A percentile compares a stretch with the other conserved stretches of the same genome.
These are phyloP conservation scores for Gastrolobium villosum DNA, from an alignment of 306 rosid genomes.

Conservation along the genomic window DNA sequence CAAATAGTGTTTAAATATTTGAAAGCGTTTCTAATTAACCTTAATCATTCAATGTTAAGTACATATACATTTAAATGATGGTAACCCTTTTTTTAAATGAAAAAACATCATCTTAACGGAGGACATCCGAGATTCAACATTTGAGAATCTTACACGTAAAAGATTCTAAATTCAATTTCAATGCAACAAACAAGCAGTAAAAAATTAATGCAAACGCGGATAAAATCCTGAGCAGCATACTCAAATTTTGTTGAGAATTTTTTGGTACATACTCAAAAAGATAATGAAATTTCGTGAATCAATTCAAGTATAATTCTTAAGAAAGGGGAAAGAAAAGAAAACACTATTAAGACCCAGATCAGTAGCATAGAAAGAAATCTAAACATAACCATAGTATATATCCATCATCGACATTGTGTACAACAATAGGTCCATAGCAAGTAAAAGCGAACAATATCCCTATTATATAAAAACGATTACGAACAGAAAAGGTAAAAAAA, in stretches of 20 bases:
- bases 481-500: neutral
- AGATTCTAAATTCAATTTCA: neutral
- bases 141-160: neutral
- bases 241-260: no score
- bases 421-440: constrained; percentile 23
- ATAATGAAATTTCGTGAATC: neutral
- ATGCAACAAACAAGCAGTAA: neutral
- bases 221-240: no score
- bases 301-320: neutral
- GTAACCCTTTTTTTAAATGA: neutral
- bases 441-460: constrained; percentile 1
- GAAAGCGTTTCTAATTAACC: neutral
- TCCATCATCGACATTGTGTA: constrained; percentile 32
- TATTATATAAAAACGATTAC: constrained; percentile 3
- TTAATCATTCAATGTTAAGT: neutral
- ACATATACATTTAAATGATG: neutral
- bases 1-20: neutral
- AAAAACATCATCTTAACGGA: neutral
- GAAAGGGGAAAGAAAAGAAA: neutral
- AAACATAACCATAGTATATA: constrained; percentile 4
- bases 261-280: neutral
- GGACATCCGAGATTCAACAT: neutral
- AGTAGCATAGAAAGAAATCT: neutral
- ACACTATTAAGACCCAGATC: neutral
- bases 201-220: neutral